A percentile compares a stretch with the other conserved stretches of the same genome.
phyloP scores from a whole-genome alignment of 2,329 filamentous ascomycete species.

The Ophiobolus disseminans region DNA sequence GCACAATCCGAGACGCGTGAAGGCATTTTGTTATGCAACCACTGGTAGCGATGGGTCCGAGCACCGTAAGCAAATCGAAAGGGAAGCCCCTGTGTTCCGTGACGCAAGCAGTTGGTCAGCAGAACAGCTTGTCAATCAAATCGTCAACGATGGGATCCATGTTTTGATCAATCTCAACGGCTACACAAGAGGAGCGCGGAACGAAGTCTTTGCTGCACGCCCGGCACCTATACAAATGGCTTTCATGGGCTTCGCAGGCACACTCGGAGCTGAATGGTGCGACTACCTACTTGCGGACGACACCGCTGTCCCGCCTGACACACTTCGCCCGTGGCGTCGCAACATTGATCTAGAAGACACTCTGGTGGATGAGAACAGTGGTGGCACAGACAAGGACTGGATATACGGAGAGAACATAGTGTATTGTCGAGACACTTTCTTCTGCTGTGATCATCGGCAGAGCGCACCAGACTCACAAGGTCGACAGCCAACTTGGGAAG shows the following conservation, averaged over 20 bases:
- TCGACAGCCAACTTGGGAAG: constrained; percentile 73
- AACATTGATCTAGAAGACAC: constrained; percentile 78
- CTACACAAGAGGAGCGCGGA: constrained; percentile 94
- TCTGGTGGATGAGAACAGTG: constrained; percentile 68
- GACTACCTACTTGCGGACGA: constrained; percentile 94
- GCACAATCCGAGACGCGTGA: constrained; percentile 75
- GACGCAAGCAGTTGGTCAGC: constrained; percentile 88
- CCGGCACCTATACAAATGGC: constrained; percentile 98
- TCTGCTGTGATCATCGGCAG: constrained; percentile 96
- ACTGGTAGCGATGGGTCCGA: constrained; percentile 87
- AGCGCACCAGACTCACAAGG: constrained; percentile 78
- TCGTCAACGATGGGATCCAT: constrained; percentile 86
- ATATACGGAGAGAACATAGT: constrained; percentile 97
- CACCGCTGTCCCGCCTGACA: constrained; percentile 82
- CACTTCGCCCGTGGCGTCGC: constrained; percentile 77
- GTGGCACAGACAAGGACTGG: constrained; percentile 78
- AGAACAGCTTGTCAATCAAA: constrained; percentile 84
- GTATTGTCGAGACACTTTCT: constrained; percentile 93
- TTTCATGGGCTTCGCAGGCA: constrained; percentile 98
- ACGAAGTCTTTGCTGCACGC: constrained; percentile 94
- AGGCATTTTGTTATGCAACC: constrained; percentile 94
- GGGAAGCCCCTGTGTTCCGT: constrained; percentile 86
- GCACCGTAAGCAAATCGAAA: constrained; percentile 91
- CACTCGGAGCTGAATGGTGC: constrained; percentile 96
- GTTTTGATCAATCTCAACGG: constrained; percentile 98